Evolutionary conservation across 176 grass and related monocot genomes (phyloP).

Genomic region (Alloteropsis semialata): DNA sequence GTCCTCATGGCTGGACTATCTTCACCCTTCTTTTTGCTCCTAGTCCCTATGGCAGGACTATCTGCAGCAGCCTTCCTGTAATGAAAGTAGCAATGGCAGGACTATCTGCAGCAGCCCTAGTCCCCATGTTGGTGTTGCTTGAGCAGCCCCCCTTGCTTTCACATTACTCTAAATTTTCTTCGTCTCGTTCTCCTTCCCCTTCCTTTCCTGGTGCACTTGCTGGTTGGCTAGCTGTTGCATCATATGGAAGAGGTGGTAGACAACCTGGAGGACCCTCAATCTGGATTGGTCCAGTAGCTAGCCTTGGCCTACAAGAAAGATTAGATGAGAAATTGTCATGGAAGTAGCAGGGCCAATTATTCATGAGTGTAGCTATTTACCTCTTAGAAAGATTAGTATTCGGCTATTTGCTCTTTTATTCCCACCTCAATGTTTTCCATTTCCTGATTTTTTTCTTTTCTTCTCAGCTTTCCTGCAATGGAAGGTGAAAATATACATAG

Average conservation of each 20-base stretch:
- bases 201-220: not conserved
- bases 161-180: too few relatives aligned
- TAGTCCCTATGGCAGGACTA: not conserved
- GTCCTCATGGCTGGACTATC: not conserved
- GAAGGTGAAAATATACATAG: too few relatives aligned
- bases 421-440: not conserved
- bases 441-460: not conserved
- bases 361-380: not conserved
- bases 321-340: not conserved
- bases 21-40: not conserved
- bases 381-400: not conserved
- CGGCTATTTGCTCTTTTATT: not conserved
- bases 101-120: too few relatives aligned
- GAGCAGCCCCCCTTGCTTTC: not conserved
- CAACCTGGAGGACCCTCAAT: not conserved
- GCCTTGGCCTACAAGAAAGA: not conserved
- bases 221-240: too few relatives aligned
- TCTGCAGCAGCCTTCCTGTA: not conserved
- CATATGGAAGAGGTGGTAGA: too few relatives aligned
- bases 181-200: not conserved
- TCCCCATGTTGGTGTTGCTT: not conserved
- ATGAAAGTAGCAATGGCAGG: too few relatives aligned
- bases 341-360: not conserved
- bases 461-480: not conserved
- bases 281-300: not conserved